Conservation (phyloP, 139 green algal genomes). For the Mesotaenium endlicherianum region DNA sequence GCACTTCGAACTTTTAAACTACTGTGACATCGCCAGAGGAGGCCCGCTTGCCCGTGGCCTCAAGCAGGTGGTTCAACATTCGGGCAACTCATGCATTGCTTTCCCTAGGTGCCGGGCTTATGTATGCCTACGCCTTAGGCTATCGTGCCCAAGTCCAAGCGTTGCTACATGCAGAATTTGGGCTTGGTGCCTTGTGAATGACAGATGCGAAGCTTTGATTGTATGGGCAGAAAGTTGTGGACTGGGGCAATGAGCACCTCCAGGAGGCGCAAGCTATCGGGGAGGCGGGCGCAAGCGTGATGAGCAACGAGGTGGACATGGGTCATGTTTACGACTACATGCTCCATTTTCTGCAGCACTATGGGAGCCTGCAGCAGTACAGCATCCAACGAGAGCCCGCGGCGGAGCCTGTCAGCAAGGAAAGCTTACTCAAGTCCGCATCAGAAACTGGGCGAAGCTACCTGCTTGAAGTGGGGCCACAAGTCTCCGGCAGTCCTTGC, state of each 20-base stretch:
- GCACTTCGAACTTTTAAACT: too few species aligned
- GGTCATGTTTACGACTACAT: conserved; percentile 36
- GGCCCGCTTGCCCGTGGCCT: background rate
- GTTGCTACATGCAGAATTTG: background rate
- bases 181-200: background rate
- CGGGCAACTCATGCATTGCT: background rate
- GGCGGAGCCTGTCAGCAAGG: background rate
- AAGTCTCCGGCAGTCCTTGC: too few species aligned
- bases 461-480: too few species aligned
- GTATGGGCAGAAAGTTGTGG: conserved; percentile 10
- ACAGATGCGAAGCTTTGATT: too few species aligned
- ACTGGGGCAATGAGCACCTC: conserved; percentile 12
- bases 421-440: too few species aligned
- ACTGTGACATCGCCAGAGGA: too few species aligned
- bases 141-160: background rate
- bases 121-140: background rate
- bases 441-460: too few species aligned
- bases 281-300: background rate
- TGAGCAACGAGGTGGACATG: conserved; percentile 23
- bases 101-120: background rate
- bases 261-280: background rate
- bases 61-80: background rate
- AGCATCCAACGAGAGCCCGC: background rate
- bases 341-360: conserved; percentile 7
- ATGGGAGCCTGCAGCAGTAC: conserved; percentile 5